Percentiles rank a stretch among this genome's conserved stretches.
These are phyloP conservation scores for Tuber borchii DNA, from an alignment of 495 filamentous ascomycete genomes.

Conservation along the genomic window DNA sequence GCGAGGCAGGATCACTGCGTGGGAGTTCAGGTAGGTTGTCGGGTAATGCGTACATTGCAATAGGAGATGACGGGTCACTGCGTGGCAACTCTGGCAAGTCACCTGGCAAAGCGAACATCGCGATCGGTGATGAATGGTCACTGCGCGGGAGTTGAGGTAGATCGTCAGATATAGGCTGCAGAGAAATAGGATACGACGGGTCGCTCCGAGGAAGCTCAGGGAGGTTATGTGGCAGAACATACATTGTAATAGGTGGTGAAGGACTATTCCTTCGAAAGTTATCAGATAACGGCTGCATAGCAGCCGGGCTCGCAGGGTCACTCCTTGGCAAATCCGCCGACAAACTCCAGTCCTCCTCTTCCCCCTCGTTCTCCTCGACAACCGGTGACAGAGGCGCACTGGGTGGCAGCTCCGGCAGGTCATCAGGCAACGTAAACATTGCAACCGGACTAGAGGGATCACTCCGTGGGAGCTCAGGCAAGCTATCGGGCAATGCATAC, in stretches of 20 bases:
- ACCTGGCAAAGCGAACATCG: conserved; percentile 6
- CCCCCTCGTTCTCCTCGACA: neutral
- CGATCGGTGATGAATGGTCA: conserved; percentile 21
- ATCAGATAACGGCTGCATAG: neutral
- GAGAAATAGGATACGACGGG: conserved; percentile 1
- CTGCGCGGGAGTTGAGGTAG: conserved; percentile 29
- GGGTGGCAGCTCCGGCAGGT: conserved; percentile 21
- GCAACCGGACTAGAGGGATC: conserved; percentile 16
- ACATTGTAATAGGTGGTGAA: conserved; percentile 5
- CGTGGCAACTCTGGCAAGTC: conserved; percentile 2
- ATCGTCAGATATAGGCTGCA: conserved; percentile 5
- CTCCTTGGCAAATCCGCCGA: conserved; percentile 17
- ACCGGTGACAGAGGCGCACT: neutral
- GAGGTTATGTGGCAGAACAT: neutral
- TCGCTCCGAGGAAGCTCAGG: neutral
- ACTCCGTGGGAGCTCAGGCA: conserved; percentile 27
- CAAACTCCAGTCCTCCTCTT: neutral
- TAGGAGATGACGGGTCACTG: neutral
- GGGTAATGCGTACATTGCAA: neutral
- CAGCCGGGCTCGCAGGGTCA: conserved; percentile 14
- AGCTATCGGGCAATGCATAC: neutral
- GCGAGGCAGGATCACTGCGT: conserved; percentile 8
- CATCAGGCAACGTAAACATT: neutral
- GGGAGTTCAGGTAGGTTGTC: conserved; percentile 24
- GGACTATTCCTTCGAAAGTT: conserved; percentile 7